Base-by-base conservation (phyloP, 371 early-diverging fungal genomes). In the Furculomyces boomerangus region DNA sequence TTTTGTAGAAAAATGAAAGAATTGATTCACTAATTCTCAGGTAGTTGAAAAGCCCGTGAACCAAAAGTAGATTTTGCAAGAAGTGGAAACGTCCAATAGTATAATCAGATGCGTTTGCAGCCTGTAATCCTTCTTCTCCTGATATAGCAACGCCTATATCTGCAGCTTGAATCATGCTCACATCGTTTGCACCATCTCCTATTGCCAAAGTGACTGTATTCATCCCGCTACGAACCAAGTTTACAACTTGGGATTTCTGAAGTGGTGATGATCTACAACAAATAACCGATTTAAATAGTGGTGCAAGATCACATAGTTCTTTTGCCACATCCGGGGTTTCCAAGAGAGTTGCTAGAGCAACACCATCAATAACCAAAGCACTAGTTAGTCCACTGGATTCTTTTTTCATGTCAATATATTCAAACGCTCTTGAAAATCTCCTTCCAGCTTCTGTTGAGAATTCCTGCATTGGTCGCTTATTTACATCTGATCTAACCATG, bases 171-270 rank as follows among this genome's bases (percentile, higher is more conserved):
- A 88, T 86, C 92, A 86, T 91, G 53, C 74, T 84, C 50, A 87
- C 97, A 72, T 93, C 95, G 64, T 93, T 92, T 52, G 96, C 97
- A 14, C 99, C 99, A 70, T 99, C 99, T 20, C 99, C 99, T 40
- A 98, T 89, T 13, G 89, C 96, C 50, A 91, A 72, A 51, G 86
- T 90, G 45, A 81, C 79, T 22, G 81, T 81, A 31, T 70, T 77
- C 45, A 73, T 74, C 40, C 72, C 83, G 49, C 82, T 77, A 32
- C 86, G 80, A 20, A 99, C 82, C 50, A 93, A 67, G 51, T 81
- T 77, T 1, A 97, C 95, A 28, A 99, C 97, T 59, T 86, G 70
- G 0, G 97, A 95, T 72, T 99, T 99, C 65, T 98, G 96, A 53
- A 92, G 65, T 1, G 99, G 99, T 24, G 84, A 82, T 0, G 90